phyloP scores from a whole-genome alignment of 1,139 yeast genomes.

The Scheffersomyces illinoinensis region DNA sequence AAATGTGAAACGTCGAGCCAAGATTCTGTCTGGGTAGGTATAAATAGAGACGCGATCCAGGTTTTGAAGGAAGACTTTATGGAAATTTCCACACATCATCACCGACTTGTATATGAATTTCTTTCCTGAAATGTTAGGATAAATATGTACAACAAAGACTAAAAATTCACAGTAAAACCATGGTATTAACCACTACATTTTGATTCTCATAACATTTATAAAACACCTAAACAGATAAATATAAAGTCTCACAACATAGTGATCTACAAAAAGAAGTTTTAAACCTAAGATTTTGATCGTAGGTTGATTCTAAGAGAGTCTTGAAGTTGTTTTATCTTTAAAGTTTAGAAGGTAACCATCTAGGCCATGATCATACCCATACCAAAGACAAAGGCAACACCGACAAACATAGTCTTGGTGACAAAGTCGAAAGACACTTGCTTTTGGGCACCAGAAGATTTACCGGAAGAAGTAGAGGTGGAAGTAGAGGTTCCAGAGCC shows the following conservation, averaged over 20 bases:
- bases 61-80: not conserved
- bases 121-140: too few species aligned
- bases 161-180: not conserved
- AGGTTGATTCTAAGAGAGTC: not conserved
- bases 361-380: slow-evolving; percentile 14
- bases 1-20: not conserved
- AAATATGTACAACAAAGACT: not conserved
- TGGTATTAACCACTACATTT: not conserved
- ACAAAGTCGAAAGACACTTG: slow-evolving; percentile 16
- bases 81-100: not conserved
- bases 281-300: not conserved
- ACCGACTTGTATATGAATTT: too few species aligned
- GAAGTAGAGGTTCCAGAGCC: slow-evolving; percentile 2
- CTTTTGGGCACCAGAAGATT: slow-evolving; percentile 14
- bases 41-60: not conserved
- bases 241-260: not conserved
- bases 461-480: slow-evolving; percentile 6
- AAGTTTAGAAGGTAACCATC: not conserved
- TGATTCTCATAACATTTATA: not conserved
- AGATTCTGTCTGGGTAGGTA: not conserved
- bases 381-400: slow-evolving; percentile 17
- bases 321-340: not conserved
- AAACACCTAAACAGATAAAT: not conserved
- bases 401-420: slow-evolving; percentile 22
- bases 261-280: not conserved